Conservation (phyloP, 2,329 filamentous ascomycete species). For the Botrytis deweyae region DNA sequence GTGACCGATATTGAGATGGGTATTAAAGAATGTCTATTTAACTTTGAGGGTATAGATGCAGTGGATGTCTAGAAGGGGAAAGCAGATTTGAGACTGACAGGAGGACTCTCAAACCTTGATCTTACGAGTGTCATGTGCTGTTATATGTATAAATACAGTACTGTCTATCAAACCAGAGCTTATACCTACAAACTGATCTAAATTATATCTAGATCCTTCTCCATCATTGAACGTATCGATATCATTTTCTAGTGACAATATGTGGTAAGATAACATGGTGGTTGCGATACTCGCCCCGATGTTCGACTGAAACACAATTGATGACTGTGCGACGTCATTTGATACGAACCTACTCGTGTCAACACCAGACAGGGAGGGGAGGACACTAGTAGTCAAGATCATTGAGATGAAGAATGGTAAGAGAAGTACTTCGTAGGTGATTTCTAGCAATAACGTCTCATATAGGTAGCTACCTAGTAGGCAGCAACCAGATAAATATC, state of each 20-base stretch:
- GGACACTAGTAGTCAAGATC: neutral
- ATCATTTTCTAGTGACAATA: neutral
- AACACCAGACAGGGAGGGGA: neutral
- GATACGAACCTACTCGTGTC: neutral
- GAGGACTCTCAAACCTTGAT: neutral
- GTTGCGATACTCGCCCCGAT: neutral
- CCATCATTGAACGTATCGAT: neutral
- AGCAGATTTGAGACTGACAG: neutral
- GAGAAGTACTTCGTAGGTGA: neutral
- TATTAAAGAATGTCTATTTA: neutral
- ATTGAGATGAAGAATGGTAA: neutral
- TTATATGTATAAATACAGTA: neutral
- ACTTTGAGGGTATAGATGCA: neutral
- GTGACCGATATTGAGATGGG: neutral
- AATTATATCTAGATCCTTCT: neutral
- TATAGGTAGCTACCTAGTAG: neutral
- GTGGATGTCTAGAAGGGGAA: neutral
- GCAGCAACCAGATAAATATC: neutral
- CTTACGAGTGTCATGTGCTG: neutral
- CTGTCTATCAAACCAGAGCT: neutral
- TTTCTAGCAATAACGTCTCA: neutral
- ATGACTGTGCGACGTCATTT: slow-evolving; percentile 1
- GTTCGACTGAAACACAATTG: neutral
- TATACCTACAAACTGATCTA: neutral
- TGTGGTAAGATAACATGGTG: neutral